A percentile compares a stretch with the other conserved stretches of the same genome.
phyloP scores from a whole-genome alignment of 164 flowering plant genomes.

The Protea cynaroides region DNA sequence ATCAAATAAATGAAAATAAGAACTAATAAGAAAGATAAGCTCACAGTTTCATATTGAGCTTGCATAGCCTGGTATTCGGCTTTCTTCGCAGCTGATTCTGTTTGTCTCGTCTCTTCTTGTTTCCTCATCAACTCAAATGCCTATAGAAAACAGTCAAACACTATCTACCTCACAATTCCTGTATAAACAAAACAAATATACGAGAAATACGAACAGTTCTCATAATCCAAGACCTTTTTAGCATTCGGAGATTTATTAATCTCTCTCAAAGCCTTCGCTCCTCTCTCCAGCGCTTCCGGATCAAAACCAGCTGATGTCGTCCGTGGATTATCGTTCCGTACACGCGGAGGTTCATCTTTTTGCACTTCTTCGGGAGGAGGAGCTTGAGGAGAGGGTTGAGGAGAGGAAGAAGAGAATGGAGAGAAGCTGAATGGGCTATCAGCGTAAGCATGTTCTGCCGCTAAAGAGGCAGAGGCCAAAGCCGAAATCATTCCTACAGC shows the following conservation, averaged over 20 bases:
- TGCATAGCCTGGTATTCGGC: slow-evolving; percentile 65
- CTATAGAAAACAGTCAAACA: slow-evolving; percentile 23
- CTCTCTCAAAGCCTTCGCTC: slow-evolving; percentile 50
- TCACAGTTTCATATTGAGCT: slow-evolving; percentile 73
- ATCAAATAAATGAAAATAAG: neutral
- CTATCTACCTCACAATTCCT: neutral
- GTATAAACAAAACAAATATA: neutral
- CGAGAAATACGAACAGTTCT: neutral
- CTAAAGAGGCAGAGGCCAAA: slow-evolving; percentile 43
- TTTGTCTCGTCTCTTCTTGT: slow-evolving; percentile 77
- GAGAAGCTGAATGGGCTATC: slow-evolving; percentile 60
- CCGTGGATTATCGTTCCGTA: slow-evolving; percentile 72
- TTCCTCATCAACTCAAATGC: slow-evolving; percentile 65
- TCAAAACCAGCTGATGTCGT: slow-evolving; percentile 86
- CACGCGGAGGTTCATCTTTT: slow-evolving; percentile 22
- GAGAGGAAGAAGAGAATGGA: slow-evolving; percentile 30
- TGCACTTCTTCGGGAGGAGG: slow-evolving; percentile 10
- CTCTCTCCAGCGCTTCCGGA: slow-evolving; percentile 80
- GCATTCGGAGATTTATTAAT: slow-evolving; percentile 41
- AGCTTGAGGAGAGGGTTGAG: slow-evolving; percentile 8
- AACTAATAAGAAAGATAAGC: slow-evolving; percentile 6
- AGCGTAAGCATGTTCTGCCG: slow-evolving; percentile 40
- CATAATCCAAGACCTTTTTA: slow-evolving; percentile 38
- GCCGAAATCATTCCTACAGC: slow-evolving; percentile 57
- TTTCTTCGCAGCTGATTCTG: slow-evolving; percentile 40